These are phyloP conservation scores for Raffaelea ambrosiae DNA, from an alignment of 2,329 filamentous ascomycete species.

Conservation along the genomic window DNA sequence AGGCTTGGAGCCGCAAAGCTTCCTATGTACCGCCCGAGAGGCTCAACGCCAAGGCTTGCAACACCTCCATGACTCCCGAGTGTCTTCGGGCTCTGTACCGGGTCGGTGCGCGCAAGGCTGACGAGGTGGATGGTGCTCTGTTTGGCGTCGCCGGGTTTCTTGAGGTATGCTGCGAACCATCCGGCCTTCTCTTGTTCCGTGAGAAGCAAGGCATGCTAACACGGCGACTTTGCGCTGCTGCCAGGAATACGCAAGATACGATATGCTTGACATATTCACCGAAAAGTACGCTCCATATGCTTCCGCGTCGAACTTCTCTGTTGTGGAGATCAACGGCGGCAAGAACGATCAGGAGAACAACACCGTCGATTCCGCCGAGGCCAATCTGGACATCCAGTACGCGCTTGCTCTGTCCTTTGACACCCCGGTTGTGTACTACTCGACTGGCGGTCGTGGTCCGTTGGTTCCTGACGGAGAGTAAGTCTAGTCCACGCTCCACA, in stretches of 20 bases:
- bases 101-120: slow-evolving; percentile 38
- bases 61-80: slow-evolving; percentile 28
- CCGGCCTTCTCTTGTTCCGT: too few relatives aligned
- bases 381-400: slow-evolving; percentile 39
- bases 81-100: slow-evolving; percentile 37
- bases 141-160: slow-evolving; percentile 51
- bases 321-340: slow-evolving; percentile 34
- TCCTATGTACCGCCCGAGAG: slow-evolving; percentile 10
- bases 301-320: slow-evolving; percentile 18
- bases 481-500: background rate
- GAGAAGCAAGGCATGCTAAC: background rate
- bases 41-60: slow-evolving; percentile 12
- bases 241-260: slow-evolving; percentile 35
- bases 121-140: slow-evolving; percentile 49
- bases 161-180: slow-evolving; percentile 17
- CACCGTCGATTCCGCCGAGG: slow-evolving; percentile 26
- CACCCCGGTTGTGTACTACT: slow-evolving; percentile 33
- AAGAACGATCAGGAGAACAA: slow-evolving; percentile 30
- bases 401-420: slow-evolving; percentile 35
- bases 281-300: slow-evolving; percentile 7
- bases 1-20: background rate
- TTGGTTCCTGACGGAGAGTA: slow-evolving; percentile 11
- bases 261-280: slow-evolving; percentile 29
- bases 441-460: slow-evolving; percentile 32
- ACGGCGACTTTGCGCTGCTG: slow-evolving; percentile 24